Evolutionary conservation across 2,329 filamentous ascomycete species (phyloP).

Genomic region (Pestalotiopsis sp.): DNA sequence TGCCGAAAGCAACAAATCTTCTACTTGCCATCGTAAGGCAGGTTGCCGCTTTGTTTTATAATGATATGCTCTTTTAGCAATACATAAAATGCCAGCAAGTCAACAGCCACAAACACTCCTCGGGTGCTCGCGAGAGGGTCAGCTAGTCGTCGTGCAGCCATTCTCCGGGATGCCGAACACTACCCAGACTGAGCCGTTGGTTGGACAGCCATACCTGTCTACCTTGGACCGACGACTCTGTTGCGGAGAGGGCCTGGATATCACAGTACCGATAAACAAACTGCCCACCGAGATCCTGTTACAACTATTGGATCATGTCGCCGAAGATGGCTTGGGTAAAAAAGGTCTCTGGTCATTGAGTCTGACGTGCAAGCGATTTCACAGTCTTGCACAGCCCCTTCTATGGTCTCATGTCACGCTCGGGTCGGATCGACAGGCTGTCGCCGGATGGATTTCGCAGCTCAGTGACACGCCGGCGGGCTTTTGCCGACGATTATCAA

Average conservation of each 20-base stretch:
- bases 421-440: neutral
- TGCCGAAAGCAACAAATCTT: neutral
- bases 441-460: neutral
- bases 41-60: neutral
- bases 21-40: neutral
- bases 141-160: neutral
- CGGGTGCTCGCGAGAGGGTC: neutral
- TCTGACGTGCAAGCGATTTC: neutral
- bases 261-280: neutral
- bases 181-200: neutral
- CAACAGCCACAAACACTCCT: neutral
- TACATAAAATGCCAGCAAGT: neutral
- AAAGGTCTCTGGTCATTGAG: neutral
- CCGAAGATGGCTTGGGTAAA: neutral
- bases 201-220: neutral
- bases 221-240: neutral
- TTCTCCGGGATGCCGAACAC: neutral
- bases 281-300: neutral
- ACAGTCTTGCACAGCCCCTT: neutral
- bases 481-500: neutral
- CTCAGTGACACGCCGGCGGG: neutral
- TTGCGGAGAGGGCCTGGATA: neutral
- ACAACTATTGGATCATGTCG: neutral
- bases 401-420: neutral
- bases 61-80: neutral